Evolutionary conservation across 306 rosid species (phyloP).

Genomic region (Datisca glomerata): DNA sequence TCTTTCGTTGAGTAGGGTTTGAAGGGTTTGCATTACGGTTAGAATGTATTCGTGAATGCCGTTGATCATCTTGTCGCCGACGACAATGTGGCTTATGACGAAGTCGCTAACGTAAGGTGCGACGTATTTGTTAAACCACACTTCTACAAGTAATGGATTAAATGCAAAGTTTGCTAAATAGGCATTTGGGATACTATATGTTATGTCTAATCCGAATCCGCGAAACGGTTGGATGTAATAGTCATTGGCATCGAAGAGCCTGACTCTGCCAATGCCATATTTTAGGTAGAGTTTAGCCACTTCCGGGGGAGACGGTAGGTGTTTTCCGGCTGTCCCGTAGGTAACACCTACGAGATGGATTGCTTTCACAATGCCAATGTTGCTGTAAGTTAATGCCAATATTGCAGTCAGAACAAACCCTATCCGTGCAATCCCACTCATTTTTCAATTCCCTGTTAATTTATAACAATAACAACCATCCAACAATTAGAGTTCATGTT

Average conservation of each 20-base stretch:
- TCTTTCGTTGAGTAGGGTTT: background rate
- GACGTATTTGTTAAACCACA: too few species aligned
- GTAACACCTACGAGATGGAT: conserved; percentile 6
- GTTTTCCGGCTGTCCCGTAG: conserved; percentile 17
- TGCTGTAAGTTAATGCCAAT: too few species aligned
- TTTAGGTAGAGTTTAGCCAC: conserved; percentile 13
- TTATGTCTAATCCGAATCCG: too few species aligned
- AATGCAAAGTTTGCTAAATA: too few species aligned
- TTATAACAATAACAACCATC: too few species aligned
- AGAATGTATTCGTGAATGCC: conserved; percentile 3
- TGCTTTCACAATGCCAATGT: background rate
- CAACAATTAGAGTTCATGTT: too few species aligned
- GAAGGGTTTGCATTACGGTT: conserved; percentile 13
- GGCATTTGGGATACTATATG: too few species aligned
- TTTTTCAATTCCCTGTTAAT: too few species aligned
- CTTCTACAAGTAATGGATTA: too few species aligned
- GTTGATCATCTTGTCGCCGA: conserved; percentile 20
- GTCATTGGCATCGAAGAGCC: conserved; percentile 20
- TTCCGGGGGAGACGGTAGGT: conserved; percentile 15
- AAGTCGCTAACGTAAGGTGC: conserved; percentile 9
- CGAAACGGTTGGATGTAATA: too few species aligned
- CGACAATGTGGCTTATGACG: conserved; percentile 4
- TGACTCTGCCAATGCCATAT: conserved; percentile 3
- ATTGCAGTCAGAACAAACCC: too few species aligned
- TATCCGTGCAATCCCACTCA: too few species aligned